Evolutionary conservation across 345 rosid species (phyloP), one percentile per base, ranked within the genome.

Genomic region (Syzygium jambos): DNA sequence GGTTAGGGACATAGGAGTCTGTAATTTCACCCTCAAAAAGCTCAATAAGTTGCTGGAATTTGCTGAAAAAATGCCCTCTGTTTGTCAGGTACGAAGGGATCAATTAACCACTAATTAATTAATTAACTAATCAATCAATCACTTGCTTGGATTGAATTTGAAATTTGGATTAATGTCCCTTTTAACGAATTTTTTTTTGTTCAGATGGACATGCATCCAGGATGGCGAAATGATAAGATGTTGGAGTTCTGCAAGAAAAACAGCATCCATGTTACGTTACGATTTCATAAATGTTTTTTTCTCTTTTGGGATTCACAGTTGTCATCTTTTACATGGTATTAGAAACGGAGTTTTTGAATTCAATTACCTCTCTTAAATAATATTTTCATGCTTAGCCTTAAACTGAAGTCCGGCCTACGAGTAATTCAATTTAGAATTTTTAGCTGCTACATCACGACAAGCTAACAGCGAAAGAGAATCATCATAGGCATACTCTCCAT

Each of bases 221-320:
- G 65, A 27, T 59, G 65, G 65, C 30, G 30, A 59, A 59, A 59
- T 59, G 97, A 95, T 80, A 88, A 89, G 86, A 91, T 94, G 89
- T 87, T 94, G 23, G 87, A 94, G 73, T 85, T 89, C 77, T 94
- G 94, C 90, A 89, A 87, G 41, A 59, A 59, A 11, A 59, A 59
- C 30, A 59, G 65, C 65, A 92, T 94, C 84, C 96, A 94, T 90
- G 95, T 91, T 73, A 95, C 94, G 0, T 93, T 94, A 87, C 87
- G 85, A 80, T 29, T 57, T 11, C 5, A 6, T 5, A 57, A 57
- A 4, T 57, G 0, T 57, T 25, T 25, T 25, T 4, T 0, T 25
- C 15, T 11, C 25, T 11, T 57, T 57, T 0, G 15, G 1, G 38
- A 63, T 63, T 63, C 1, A 9, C 8, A 29, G 1, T 29, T 2